phyloP scores from a whole-genome alignment of 2,329 filamentous ascomycete species.

The Sporothrix protearum region DNA sequence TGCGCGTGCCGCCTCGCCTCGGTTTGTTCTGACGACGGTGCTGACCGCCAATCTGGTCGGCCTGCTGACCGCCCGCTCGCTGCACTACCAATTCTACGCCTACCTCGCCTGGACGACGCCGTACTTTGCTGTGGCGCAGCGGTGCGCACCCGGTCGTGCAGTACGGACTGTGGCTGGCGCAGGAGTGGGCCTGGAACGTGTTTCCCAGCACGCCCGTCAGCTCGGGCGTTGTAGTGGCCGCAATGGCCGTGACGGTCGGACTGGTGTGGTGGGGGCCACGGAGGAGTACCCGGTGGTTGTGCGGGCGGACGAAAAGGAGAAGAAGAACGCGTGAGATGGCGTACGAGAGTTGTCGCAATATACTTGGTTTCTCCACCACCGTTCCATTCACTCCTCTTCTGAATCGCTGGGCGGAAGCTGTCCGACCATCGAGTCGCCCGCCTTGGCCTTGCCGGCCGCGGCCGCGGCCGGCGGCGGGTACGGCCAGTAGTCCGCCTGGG shows the following conservation, averaged over 20 bases:
- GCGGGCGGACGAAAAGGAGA: slow-evolving; percentile 26
- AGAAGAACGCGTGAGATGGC: slow-evolving; percentile 22
- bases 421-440: slow-evolving; percentile 74
- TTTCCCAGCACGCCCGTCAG: slow-evolving; percentile 70
- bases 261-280: slow-evolving; percentile 57
- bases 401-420: slow-evolving; percentile 81
- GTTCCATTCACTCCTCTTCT: slow-evolving; percentile 59
- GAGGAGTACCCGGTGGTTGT: slow-evolving; percentile 38
- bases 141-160: slow-evolving; percentile 65
- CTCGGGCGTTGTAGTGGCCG: slow-evolving; percentile 63
- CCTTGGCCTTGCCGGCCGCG: slow-evolving; percentile 42
- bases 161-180: slow-evolving; percentile 67
- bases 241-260: slow-evolving; percentile 63
- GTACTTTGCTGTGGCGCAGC: slow-evolving; percentile 76
- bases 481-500: slow-evolving; percentile 87
- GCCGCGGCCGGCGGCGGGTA: slow-evolving; percentile 67
- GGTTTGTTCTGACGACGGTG: slow-evolving; percentile 72
- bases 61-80: slow-evolving; percentile 77
- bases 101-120: slow-evolving; percentile 89
- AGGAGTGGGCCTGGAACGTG: slow-evolving; percentile 93
- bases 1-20: slow-evolving; percentile 58
- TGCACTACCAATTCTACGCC: slow-evolving; percentile 95
- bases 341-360: neutral
- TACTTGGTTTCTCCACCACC: neutral
- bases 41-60: slow-evolving; percentile 75